Evolutionary conservation across 192 early-diverging fungal species (phyloP), one percentile per base, ranked within the genome.

Genomic region (Gonapodya prolifera): DNA sequence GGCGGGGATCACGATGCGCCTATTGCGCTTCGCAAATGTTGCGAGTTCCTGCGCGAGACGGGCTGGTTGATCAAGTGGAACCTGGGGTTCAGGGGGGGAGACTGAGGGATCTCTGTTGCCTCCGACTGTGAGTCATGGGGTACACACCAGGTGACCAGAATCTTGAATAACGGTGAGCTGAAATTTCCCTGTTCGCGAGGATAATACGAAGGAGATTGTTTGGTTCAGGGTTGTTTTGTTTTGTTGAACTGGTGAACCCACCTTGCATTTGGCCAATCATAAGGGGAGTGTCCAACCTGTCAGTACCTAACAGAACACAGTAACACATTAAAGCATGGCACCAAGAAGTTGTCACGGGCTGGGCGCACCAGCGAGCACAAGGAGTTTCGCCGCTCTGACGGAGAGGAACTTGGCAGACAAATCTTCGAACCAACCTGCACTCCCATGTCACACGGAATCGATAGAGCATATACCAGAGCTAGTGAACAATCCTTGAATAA

Each of bases 211-310:
- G 74, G 33, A 1, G 23, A 73, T 34, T 76, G 70, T 78, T 36
- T 23, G n/a, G 35, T 83, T 76, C 31, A 35, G 8, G 2, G 29
- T 35, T 0, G 29, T 8, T 0, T 35, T 0, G 1, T 80, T 18
- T 34, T 29, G 28, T 13, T 2, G 23, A n/a, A 35, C 8, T 78
- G 29, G 70, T 77, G 28, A 35, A 78, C 81, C 75, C 82, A 82
- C 88, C 92, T 82, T 94, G 92, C 92, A 94, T 94, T 76, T 93
- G 92, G 0, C 86, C 92, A 81, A 94, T 92, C 75, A 88, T 87
- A 69, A 94, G 83, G 23, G 88, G 84, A 75, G 89, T 94, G 75
- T 94, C 92, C 79, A 94, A 77, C 34, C 92, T 84, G 83, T 94
- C 92, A 0, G 92, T 88, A 2, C 89, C 84, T 85, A 23, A 34